Evolutionary conservation across 1,139 yeast species (phyloP), one percentile per base, ranked within the genome.

Genomic region (Blastobotrys ciferrii): DNA sequence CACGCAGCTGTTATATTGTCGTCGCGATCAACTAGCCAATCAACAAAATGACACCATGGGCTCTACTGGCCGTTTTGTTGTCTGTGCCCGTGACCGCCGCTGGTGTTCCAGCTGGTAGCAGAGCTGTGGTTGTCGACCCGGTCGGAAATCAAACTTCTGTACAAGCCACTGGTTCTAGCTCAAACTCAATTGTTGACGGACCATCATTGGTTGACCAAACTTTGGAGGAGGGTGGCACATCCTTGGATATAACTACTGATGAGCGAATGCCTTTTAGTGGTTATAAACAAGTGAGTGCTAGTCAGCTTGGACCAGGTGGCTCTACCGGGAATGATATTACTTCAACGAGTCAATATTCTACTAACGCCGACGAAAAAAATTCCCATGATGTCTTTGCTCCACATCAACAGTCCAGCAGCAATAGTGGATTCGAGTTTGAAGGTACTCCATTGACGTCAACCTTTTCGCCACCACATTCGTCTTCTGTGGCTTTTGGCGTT

Each of bases 1-100:
- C 17, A 33, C 38, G 17, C 20, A 13, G 38, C 38, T 14, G 19
- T 11, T 33, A 17, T 32, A n/a, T 32, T 32, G 13, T 32, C 35
- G 35, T 33, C 38, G 20, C 17, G 18, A 17, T 33, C 38, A 17
- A 33, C 5, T n/a, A 5, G 35, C 35, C 5, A 12, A 12, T 15
- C 38, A 33, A 33, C 38, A 33, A 33, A 33, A 33, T 33, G 38
- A 14, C 38, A 17, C 38, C 38, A 33, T 33, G 38, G 38, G 13
- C 17, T n/a, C 17, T 17, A 4, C 11, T 17, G 18, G 20, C 17
- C 38, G 38, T 33, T 14, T 33, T 33, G 38, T 33, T 33, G 38
- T 33, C 38, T 33, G 38, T 19, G 20, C 18, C 17, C 11, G 38
- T 19, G 12, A 13, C 13, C 19, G 13, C 20, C 4, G 38, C 38